Percentiles rank a stretch among this genome's conserved stretches.
Evolutionary conservation across 2,329 filamentous ascomycete species (phyloP).

Genomic region (Fusarium piperis): DNA sequence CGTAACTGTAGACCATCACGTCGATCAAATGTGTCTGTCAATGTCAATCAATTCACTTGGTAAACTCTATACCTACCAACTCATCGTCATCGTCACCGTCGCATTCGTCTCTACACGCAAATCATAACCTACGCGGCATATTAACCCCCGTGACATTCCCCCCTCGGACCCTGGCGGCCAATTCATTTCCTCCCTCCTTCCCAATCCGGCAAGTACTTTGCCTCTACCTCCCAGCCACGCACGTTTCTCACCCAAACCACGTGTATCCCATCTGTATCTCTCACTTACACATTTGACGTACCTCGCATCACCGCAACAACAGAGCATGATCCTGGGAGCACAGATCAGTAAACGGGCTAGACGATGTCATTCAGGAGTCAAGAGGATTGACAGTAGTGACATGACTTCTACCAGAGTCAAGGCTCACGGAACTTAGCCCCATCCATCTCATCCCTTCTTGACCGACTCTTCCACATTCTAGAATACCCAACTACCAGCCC

Average conservation of each 20-base stretch:
- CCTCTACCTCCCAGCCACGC: slow-evolving; percentile 1
- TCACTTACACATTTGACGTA: slow-evolving; percentile 15
- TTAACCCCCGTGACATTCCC: slow-evolving; percentile 16
- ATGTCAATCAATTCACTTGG: not conserved
- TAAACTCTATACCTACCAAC: not conserved
- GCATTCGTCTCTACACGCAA: slow-evolving; percentile 2
- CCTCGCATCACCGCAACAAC: slow-evolving; percentile 27
- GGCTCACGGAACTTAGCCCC: not conserved
- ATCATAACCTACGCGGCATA: slow-evolving; percentile 27
- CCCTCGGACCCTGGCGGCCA: slow-evolving; percentile 2
- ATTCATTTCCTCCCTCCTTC: slow-evolving; percentile 32
- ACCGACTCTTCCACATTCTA: not conserved
- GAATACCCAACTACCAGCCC: not conserved
- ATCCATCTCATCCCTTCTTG: not conserved
- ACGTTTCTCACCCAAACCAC: not conserved
- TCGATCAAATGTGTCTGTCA: not conserved
- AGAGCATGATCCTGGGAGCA: slow-evolving; percentile 6
- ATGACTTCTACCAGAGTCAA: not conserved
- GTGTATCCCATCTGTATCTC: slow-evolving; percentile 17
- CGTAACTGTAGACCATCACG: too few species aligned
- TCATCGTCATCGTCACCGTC: too few species aligned
- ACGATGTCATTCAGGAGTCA: not conserved
- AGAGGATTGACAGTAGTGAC: not conserved
- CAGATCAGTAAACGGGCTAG: not conserved
- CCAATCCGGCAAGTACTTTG: slow-evolving; percentile 28